Percentiles rank a stretch among this genome's conserved stretches.
phyloP scores from a whole-genome alignment of 768 basidiomycete species.

The Pisolithus marmoratus region DNA sequence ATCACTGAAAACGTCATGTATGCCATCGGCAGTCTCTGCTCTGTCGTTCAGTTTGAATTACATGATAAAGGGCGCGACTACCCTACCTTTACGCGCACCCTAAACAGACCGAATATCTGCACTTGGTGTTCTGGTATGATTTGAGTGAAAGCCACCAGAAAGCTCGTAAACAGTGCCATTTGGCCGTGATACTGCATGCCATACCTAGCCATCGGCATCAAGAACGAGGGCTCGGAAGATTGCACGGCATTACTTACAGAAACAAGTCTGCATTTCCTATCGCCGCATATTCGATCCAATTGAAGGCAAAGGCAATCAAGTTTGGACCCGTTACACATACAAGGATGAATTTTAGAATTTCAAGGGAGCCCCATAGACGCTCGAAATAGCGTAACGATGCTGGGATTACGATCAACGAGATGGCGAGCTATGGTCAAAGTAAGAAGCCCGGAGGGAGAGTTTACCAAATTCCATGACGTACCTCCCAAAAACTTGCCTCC shows the following conservation, averaged over 20 bases:
- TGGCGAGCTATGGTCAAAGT: conserved; percentile 51
- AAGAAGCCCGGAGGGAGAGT: conserved; percentile 1
- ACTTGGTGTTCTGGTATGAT: conserved; percentile 98
- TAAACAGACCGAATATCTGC: conserved; percentile 80
- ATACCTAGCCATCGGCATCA: conserved; percentile 46
- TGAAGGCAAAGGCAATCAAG: conserved; percentile 81
- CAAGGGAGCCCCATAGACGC: conserved; percentile 86
- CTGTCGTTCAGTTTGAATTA: conserved; percentile 2
- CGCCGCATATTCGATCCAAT: conserved; percentile 78
- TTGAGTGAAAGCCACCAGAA: conserved; percentile 96
- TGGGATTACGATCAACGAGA: conserved; percentile 72
- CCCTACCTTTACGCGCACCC: conserved; percentile 81
- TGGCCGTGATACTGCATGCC: conserved; percentile 90
- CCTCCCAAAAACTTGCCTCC: conserved; percentile 81
- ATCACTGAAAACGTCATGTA: conserved; percentile 89
- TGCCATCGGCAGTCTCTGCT: conserved; percentile 88
- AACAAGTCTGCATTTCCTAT: conserved; percentile 69
- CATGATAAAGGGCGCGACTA: conserved; percentile 7
- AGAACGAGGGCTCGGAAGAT: conserved; percentile 5
- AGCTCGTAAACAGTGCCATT: conserved; percentile 82
- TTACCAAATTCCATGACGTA: conserved; percentile 34
- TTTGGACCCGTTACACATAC: conserved; percentile 79
- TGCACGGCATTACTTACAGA: conserved; percentile 48
- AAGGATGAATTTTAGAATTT: conserved; percentile 80
- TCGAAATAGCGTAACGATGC: conserved; percentile 88